phyloP scores from a whole-genome alignment of 805 yeast genomes.

The Candida morakotiae region DNA sequence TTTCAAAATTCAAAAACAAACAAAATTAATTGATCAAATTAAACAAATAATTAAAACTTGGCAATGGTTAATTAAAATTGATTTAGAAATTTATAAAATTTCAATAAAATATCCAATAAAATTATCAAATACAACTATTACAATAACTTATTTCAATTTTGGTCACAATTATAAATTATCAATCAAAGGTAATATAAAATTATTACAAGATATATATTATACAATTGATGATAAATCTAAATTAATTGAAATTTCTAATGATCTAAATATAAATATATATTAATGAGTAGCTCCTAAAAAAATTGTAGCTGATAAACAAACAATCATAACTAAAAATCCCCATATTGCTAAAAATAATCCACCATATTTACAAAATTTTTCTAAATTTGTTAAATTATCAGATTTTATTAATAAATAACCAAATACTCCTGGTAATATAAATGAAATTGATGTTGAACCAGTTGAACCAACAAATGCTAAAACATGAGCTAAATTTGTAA shows the following conservation, averaged over 20 bases:
- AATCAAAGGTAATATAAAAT: slow-evolving; percentile 1
- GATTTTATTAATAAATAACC: slow-evolving; percentile 57
- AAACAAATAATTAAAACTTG: slow-evolving; percentile 13
- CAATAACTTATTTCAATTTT: slow-evolving; percentile 15
- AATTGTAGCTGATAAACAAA: slow-evolving; percentile 49
- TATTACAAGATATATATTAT: neutral
- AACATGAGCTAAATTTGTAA: slow-evolving; percentile 64
- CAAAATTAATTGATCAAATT: neutral
- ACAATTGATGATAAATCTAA: slow-evolving; percentile 4
- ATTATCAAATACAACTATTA: slow-evolving; percentile 7
- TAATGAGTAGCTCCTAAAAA: slow-evolving; percentile 38
- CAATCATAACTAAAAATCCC: slow-evolving; percentile 53
- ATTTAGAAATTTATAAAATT: slow-evolving; percentile 26
- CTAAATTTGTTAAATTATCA: slow-evolving; percentile 22
- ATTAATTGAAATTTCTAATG: slow-evolving; percentile 1
- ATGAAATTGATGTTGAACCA: slow-evolving; percentile 76
- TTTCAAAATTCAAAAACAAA: slow-evolving; percentile 1
- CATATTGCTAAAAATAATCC: slow-evolving; percentile 45
- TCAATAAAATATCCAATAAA: slow-evolving; percentile 25
- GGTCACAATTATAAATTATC: slow-evolving; percentile 11
- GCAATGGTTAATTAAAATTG: slow-evolving; percentile 18
- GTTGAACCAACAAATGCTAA: slow-evolving; percentile 77
- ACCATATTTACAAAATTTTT: slow-evolving; percentile 30
- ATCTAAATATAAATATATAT: slow-evolving; percentile 6
- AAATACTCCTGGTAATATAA: slow-evolving; percentile 73